Conservation (phyloP, 306 rosid species). For the Cyamopsis tetragonoloba region DNA sequence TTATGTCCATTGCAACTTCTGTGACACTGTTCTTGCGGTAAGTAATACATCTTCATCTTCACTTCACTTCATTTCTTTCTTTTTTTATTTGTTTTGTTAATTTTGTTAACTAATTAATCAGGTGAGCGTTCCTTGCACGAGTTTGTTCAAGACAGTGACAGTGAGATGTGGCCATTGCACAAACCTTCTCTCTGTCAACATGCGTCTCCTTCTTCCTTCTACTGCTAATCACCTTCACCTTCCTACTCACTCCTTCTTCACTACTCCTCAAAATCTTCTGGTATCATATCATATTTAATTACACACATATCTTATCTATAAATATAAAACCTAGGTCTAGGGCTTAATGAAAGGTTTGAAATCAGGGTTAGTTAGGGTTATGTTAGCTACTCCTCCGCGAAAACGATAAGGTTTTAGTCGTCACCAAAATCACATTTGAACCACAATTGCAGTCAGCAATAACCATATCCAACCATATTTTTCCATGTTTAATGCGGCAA, state of each 20-base stretch:
- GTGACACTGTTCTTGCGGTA: slow-evolving; percentile 96
- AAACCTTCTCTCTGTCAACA: slow-evolving; percentile 81
- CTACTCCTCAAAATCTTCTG: slow-evolving; percentile 65
- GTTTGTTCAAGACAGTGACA: slow-evolving; percentile 89
- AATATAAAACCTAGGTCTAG: too few relatives aligned
- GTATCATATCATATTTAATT: too few relatives aligned
- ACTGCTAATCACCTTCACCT: slow-evolving; percentile 66
- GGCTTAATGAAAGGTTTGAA: too few relatives aligned
- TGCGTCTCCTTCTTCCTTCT: slow-evolving; percentile 69
- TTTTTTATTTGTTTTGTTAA: background rate
- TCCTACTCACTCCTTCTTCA: slow-evolving; percentile 56
- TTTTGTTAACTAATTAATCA: slow-evolving; percentile 7
- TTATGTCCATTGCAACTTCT: slow-evolving; percentile 92
- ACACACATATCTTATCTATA: too few relatives aligned
- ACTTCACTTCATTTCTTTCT: background rate
- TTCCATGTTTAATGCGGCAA: too few relatives aligned
- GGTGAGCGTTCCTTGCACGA: slow-evolving; percentile 91
- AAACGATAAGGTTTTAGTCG: too few relatives aligned
- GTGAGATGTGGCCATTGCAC: slow-evolving; percentile 98
- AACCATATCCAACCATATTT: too few relatives aligned
- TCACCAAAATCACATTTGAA: too few relatives aligned
- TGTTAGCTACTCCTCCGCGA: too few relatives aligned
- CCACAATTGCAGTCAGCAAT: too few relatives aligned
- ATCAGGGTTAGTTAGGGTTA: too few relatives aligned
- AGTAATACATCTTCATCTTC: background rate